phyloP scores from a whole-genome alignment of 2,329 filamentous ascomycete species.

The Chaetomium olivaceum region DNA sequence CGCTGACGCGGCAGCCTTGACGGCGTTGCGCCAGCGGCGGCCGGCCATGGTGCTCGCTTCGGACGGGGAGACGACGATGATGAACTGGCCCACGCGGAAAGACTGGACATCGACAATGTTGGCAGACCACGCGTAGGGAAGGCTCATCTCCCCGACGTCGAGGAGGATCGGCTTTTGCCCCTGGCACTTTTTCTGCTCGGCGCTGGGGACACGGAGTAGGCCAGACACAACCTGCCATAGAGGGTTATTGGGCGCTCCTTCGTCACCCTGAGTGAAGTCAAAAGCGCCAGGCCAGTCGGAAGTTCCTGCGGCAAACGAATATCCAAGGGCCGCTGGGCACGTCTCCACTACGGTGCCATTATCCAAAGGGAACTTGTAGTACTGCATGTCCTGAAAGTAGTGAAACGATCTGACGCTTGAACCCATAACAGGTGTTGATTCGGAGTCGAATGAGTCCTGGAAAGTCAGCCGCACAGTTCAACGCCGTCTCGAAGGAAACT shows the following conservation, averaged over 20 bases:
- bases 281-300: constrained; percentile 85
- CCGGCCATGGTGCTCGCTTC: constrained; percentile 93
- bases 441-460: constrained; percentile 53
- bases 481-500: constrained; percentile 12
- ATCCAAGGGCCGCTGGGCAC: constrained; percentile 82
- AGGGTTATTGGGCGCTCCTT: constrained; percentile 70
- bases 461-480: neutral
- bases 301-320: constrained; percentile 87
- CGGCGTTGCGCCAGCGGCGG: constrained; percentile 76
- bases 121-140: constrained; percentile 81
- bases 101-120: constrained; percentile 88
- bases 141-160: constrained; percentile 74
- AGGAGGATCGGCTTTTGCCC: constrained; percentile 79
- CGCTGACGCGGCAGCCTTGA: constrained; percentile 52
- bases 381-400: constrained; percentile 75
- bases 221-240: constrained; percentile 76
- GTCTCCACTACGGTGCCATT: constrained; percentile 72
- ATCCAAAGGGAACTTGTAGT: constrained; percentile 68
- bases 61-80: constrained; percentile 82
- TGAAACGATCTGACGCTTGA: constrained; percentile 75
- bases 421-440: constrained; percentile 56
- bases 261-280: constrained; percentile 84
- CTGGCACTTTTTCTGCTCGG: constrained; percentile 73
- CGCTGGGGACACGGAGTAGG: constrained; percentile 66
- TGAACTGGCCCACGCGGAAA: constrained; percentile 77